Base-by-base conservation (phyloP, 2,329 filamentous ascomycete species). In the Phaeosphaeriaceae sp. region DNA sequence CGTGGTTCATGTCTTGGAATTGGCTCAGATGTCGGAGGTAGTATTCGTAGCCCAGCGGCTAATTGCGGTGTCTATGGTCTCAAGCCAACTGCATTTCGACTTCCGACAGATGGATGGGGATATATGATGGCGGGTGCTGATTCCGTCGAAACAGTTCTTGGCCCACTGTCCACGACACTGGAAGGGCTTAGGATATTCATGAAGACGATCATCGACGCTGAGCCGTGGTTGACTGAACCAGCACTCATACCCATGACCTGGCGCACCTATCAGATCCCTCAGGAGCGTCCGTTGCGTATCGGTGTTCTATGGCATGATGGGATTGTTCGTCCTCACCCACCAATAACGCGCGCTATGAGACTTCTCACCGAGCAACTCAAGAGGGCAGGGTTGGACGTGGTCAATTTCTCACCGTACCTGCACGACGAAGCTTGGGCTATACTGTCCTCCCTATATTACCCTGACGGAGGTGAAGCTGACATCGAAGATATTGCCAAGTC, bases 291-390 rank as follows among this genome's bases (percentile, higher is more conserved):
- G 13, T 72, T 90, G 22, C 84, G 79, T 45, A 78, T 91, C 53
- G 89, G 80, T 4, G 83, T 91, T 31, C 80, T 91, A 74, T 87
- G 84, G 83, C 79, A 88, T 71, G 89, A 91, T 69, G 85, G 84
- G 10, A 80, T 88, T 50, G 88, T 90, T 4, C 80, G 76, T 6
- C 89, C 89, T 0, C 89, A 90, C 51, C 88, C 89, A 2, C 89
- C 89, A 0, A 82, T 91, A 2, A 76, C 80, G 0, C 81, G 88
- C 6, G 88, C 86, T 1, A 71, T 91, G 10, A 72, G 76, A 2
- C 71, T 79, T 6, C 76, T 85, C 0, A 80, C 79, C 0, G 72
- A 77, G 2, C 79, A 73, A 49, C 76, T 89, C 15, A 66, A 76
- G 41, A 73, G 69, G 0, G 52, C 81, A 0, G 84, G 83, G 1